Percentiles rank a stretch among this genome's conserved stretches.
phyloP scores from a whole-genome alignment of 1,284 basidiomycete genomes.

The Ganoderma lingzhi region DNA sequence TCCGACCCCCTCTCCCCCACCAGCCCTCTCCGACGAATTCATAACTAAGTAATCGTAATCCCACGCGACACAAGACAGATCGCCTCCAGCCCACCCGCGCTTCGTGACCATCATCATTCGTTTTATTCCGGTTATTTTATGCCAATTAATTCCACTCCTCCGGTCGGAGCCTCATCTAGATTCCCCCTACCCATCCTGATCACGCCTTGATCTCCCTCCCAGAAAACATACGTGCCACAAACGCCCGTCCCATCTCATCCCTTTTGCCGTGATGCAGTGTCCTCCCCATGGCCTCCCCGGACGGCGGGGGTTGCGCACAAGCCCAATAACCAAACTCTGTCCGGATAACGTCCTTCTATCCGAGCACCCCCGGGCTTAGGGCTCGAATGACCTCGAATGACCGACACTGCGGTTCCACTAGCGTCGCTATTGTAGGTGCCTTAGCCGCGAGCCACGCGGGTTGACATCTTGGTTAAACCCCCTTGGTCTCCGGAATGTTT shows the following conservation, averaged over 20 bases:
- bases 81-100: slow-evolving; percentile 10
- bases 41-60: slow-evolving; percentile 14
- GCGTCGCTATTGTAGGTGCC: background rate
- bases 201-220: slow-evolving; percentile 12
- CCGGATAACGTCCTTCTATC: slow-evolving; percentile 8
- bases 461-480: slow-evolving; percentile 10
- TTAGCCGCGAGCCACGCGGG: background rate
- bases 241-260: slow-evolving; percentile 17
- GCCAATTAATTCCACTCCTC: slow-evolving; percentile 10
- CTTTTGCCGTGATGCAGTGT: slow-evolving; percentile 23
- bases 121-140: slow-evolving; percentile 7
- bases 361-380: background rate
- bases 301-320: background rate
- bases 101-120: slow-evolving; percentile 21
- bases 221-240: slow-evolving; percentile 18
- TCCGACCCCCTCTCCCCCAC: slow-evolving; percentile 31
- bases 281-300: slow-evolving; percentile 1
- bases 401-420: background rate
- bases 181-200: background rate
- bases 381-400: background rate
- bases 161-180: slow-evolving; percentile 19
- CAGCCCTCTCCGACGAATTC: slow-evolving; percentile 20
- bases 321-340: background rate
- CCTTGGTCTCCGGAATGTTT: slow-evolving; percentile 27
- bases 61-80: slow-evolving; percentile 31